These are phyloP conservation scores for Pisolithus microcarpus DNA, from an alignment of 768 basidiomycete genomes.

Conservation along the genomic window DNA sequence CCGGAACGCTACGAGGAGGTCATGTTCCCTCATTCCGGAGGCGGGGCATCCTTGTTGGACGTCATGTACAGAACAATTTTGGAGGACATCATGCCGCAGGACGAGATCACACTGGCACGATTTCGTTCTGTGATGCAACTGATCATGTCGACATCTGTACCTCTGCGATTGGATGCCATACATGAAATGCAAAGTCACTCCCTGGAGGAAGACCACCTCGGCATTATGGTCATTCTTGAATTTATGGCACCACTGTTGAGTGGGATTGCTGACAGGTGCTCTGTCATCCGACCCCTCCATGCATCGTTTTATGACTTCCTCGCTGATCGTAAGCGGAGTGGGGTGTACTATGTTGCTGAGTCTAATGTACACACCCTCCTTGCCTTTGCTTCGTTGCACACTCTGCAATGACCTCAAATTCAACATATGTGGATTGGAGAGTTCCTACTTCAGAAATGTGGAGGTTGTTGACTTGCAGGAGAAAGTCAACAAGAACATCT, in stretches of 20 bases:
- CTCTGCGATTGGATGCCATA: not conserved
- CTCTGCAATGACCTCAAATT: too few species aligned
- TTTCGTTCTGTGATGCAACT: constrained; percentile 1
- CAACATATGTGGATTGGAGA: too few species aligned
- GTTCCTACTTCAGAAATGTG: too few species aligned
- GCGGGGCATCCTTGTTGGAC: too few species aligned
- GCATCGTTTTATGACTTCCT: constrained; percentile 25
- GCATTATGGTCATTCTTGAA: not conserved
- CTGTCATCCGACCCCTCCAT: constrained; percentile 15
- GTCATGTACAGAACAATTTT: too few species aligned
- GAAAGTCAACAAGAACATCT: too few species aligned
- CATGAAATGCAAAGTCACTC: not conserved
- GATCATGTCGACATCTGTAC: not conserved
- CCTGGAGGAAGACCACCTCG: not conserved
- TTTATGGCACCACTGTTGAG: too few species aligned
- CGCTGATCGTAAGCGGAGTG: constrained; percentile 4
- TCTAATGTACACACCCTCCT: too few species aligned
- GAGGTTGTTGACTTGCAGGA: too few species aligned
- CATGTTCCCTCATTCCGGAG: too few species aligned
- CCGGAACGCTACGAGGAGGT: too few species aligned
- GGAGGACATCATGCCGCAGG: not conserved
- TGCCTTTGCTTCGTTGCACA: too few species aligned
- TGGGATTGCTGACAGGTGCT: not conserved
- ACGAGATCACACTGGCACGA: not conserved
- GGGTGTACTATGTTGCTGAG: not conserved